These are phyloP conservation scores for Globisporangium polare DNA, from an alignment of 352 stramenopile genomes.

Conservation along the genomic window DNA sequence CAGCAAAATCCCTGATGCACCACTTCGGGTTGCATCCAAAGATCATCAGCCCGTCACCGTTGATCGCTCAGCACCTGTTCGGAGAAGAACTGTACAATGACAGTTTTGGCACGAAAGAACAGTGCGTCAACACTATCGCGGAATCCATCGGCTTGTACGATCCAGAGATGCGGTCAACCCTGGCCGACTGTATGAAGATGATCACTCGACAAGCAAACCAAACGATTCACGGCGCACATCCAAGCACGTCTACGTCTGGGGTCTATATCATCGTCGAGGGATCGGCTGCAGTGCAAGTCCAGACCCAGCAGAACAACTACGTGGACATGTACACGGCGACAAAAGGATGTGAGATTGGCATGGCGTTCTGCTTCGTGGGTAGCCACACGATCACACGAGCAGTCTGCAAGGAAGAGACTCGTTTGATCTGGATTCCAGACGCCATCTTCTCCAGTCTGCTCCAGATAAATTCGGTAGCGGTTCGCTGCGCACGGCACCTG, in stretches of 20 bases:
- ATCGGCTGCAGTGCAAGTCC: slow-evolving; percentile 48
- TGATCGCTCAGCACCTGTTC: slow-evolving; percentile 29
- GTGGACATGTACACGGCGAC: slow-evolving; percentile 48
- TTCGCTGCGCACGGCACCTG: slow-evolving; percentile 55
- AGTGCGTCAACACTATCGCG: slow-evolving; percentile 32
- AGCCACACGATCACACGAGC: slow-evolving; percentile 35
- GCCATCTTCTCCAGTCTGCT: slow-evolving; percentile 54
- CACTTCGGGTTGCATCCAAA: slow-evolving; percentile 66
- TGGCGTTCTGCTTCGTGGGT: slow-evolving; percentile 65
- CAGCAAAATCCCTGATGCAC: slow-evolving; percentile 69
- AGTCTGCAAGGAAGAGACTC: slow-evolving; percentile 44
- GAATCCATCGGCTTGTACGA: slow-evolving; percentile 50
- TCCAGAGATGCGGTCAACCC: slow-evolving; percentile 24
- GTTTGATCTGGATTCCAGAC: slow-evolving; percentile 53
- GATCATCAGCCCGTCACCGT: slow-evolving; percentile 30
- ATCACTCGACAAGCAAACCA: slow-evolving; percentile 26
- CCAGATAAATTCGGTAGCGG: slow-evolving; percentile 43
- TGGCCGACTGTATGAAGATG: slow-evolving; percentile 30
- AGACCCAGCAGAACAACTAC: slow-evolving; percentile 31
- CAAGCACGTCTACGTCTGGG: slow-evolving; percentile 10
- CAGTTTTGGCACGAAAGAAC: slow-evolving; percentile 11
- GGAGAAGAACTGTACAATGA: slow-evolving; percentile 9
- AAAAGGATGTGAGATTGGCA: slow-evolving; percentile 61
- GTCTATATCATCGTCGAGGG: slow-evolving; percentile 67
- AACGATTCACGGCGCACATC: slow-evolving; percentile 15